Evolutionary conservation across 129 eudicot genomes (phyloP).

Genomic region (Saposhnikovia divaricata): DNA sequence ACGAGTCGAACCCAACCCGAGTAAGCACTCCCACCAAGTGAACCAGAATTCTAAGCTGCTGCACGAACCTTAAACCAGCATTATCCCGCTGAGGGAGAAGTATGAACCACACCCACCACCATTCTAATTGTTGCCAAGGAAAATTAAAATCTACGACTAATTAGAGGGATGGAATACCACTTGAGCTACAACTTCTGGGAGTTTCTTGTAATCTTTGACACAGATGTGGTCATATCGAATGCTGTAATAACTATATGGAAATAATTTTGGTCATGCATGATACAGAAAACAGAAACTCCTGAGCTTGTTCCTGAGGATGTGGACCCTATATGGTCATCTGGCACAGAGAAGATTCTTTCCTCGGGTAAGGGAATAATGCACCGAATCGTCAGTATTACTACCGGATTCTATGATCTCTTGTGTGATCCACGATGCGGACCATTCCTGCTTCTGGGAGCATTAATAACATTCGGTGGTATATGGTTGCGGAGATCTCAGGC

Average conservation of each 20-base stretch:
- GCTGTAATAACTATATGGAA: not conserved
- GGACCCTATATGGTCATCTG: conserved; percentile 57
- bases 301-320: conserved; percentile 79
- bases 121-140: not conserved
- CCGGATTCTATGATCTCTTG: conserved; percentile 25
- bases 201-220: not conserved
- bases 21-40: too few relatives aligned
- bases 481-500: conserved; percentile 63
- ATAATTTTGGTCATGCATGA: not conserved
- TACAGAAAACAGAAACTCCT: conserved; percentile 75
- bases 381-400: conserved; percentile 24
- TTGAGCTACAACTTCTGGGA: not conserved
- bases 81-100: not conserved
- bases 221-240: not conserved
- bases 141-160: not conserved
- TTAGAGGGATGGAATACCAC: not conserved
- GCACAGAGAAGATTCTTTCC: conserved; percentile 42
- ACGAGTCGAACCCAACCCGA: too few relatives aligned
- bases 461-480: conserved; percentile 63
- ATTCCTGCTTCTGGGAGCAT: conserved; percentile 69
- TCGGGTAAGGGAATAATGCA: conserved; percentile 48
- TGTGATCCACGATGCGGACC: conserved; percentile 91
- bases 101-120: not conserved
- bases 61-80: not conserved
- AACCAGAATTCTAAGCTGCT: too few relatives aligned